Evolutionary conservation across 208 protist genomes (phyloP), one percentile per base, ranked within the genome.

Genomic region (Angomonas desouzai): DNA sequence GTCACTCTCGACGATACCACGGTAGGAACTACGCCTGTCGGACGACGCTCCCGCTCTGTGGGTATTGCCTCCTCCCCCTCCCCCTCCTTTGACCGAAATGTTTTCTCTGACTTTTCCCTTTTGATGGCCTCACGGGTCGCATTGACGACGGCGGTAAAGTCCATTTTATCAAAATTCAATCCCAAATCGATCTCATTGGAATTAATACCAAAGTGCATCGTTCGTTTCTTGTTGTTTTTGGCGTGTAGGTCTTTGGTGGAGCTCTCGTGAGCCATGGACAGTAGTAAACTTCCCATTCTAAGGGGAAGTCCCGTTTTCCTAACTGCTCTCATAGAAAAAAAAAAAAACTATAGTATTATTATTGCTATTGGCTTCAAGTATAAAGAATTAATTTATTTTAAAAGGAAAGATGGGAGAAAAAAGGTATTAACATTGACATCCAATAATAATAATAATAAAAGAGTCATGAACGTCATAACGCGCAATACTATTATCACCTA

Each of bases 141-240:
- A 32, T 59, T 64, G 4, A 66, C 77, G 3, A 85, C 56, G 7
- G 65, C 66, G 2, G 55, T 58, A 68, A 92, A 89, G 55, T 92
- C 77, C 68, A 80, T 82, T 23, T 76, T 66, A 32, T 72, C 66
- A n/a, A 92, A 72, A 56, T 83, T 74, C 1, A 92, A 74, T 6
- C 62, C 60, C 18, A 89, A 72, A 29, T 76, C 70, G 7, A 80
- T 51, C 22, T 57, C 25, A 6, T 20, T 29, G 7, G 68, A 58
- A 72, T 85, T 71, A 4, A 81, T 59, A n/a, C 79, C 79, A 70
- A 74, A 76, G 28, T 64, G 64, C 57, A 71, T 74, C 13, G 22
- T 71, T n/a, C 29, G 33, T 45, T 45, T 34, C 18, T 48, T 68
- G 4, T 27, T 16, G 18, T 45, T 57, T 36, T 45, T 47, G n/a